These are phyloP conservation scores for Oryza nivara DNA, from an alignment of 176 grass and related monocot genomes.

Conservation along the genomic window DNA sequence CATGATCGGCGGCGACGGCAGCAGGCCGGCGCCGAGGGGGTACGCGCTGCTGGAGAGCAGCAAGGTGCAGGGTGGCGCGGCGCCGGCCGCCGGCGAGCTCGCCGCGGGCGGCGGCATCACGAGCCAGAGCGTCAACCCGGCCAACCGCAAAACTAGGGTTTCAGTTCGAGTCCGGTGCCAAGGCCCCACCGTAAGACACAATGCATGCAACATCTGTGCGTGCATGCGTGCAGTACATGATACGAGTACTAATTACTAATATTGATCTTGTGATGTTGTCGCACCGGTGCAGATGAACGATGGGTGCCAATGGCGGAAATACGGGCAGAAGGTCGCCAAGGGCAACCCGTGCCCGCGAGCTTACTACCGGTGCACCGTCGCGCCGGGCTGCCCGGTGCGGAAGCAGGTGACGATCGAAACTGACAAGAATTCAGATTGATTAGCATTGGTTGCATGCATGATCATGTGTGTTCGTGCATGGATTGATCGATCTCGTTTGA, in stretches of 20 bases:
- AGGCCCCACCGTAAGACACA: conserved; percentile 82
- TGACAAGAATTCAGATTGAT: background rate
- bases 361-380: conserved; percentile 95
- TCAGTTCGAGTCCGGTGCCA: conserved; percentile 89
- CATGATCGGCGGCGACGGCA: conserved; percentile 5
- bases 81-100: conserved; percentile 11
- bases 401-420: conserved; percentile 78
- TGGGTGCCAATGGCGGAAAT: conserved; percentile 97
- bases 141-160: conserved; percentile 98
- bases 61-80: conserved; percentile 33
- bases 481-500: conserved; percentile 25
- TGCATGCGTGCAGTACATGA: background rate
- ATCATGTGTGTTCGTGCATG: background rate
- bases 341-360: conserved; percentile 98
- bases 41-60: conserved; percentile 70
- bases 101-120: conserved; percentile 40
- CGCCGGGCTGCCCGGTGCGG: conserved; percentile 87
- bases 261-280: background rate
- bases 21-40: conserved; percentile 3
- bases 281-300: conserved; percentile 78
- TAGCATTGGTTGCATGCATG: background rate
- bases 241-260: no score
- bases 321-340: conserved; percentile 95
- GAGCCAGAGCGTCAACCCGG: conserved; percentile 80
- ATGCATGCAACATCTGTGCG: background rate